These are phyloP conservation scores for Nitzschia inconspicua DNA, from an alignment of 108 stramenopile genomes.

Conservation along the genomic window DNA sequence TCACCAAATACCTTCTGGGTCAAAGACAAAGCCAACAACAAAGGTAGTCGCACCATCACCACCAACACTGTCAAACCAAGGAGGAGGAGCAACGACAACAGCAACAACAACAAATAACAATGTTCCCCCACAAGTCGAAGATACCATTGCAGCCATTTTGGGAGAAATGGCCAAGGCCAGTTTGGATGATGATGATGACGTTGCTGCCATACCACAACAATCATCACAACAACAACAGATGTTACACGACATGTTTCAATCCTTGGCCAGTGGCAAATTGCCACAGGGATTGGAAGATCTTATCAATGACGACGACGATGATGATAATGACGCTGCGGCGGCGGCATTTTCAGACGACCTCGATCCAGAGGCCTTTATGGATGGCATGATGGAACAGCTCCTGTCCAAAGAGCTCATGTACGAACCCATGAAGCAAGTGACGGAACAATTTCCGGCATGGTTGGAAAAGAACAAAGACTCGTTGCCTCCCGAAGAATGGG, in stretches of 20 bases:
- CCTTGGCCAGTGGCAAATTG: not conserved
- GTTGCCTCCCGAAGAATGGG: slow-evolving; percentile 57
- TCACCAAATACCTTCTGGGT: not conserved
- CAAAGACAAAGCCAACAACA: not conserved
- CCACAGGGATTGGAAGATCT: not conserved
- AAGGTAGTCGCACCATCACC: not conserved
- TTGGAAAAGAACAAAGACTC: slow-evolving; percentile 62
- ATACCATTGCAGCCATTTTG: slow-evolving; percentile 18
- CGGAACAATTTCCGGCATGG: slow-evolving; percentile 89
- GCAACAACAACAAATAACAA: not conserved
- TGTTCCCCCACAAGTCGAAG: too few relatives aligned
- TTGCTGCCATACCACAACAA: not conserved
- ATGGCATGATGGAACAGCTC: slow-evolving; percentile 91
- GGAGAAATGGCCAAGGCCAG: slow-evolving; percentile 19
- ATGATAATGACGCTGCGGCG: not conserved
- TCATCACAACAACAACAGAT: not conserved
- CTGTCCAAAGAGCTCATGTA: slow-evolving; percentile 93
- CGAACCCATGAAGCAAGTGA: slow-evolving; percentile 91
- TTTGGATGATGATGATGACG: not conserved
- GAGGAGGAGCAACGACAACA: not conserved
- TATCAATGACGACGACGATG: not conserved
- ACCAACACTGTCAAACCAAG: not conserved
- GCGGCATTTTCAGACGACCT: not conserved
- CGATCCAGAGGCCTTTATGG: slow-evolving; percentile 76
- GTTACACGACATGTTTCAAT: slow-evolving; percentile 7